Conservation (phyloP, 805 yeast species). For the Nakazawaea siamensis region DNA sequence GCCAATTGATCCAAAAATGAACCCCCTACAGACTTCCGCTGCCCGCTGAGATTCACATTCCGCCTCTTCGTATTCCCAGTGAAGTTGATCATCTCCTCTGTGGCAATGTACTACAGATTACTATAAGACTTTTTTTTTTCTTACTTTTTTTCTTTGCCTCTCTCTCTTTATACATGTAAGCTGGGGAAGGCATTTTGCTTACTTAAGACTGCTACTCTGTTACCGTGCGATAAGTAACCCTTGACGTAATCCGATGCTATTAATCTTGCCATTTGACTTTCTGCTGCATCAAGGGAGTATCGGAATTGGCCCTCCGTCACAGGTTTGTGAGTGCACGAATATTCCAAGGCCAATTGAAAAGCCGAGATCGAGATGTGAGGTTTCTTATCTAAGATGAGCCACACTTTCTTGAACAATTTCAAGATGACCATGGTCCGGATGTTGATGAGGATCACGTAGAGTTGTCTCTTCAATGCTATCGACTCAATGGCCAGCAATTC, state of each 20-base stretch:
- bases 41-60: conserved; percentile 54
- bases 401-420: conserved; percentile 37
- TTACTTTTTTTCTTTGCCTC: too few species aligned
- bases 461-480: conserved; percentile 45
- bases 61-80: conserved; percentile 24
- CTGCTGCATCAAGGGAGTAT: conserved; percentile 44
- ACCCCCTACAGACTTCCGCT: conserved; percentile 20
- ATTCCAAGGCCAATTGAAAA: conserved; percentile 34
- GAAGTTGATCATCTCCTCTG: conserved; percentile 19
- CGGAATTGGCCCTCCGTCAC: conserved; percentile 9
- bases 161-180: too few species aligned
- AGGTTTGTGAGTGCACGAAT: conserved; percentile 19
- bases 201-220: conserved; percentile 66
- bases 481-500: conserved; percentile 35
- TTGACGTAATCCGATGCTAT: conserved; percentile 55
- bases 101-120: too few species aligned
- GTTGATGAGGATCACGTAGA: conserved; percentile 52
- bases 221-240: conserved; percentile 77
- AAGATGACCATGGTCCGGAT: conserved; percentile 42
- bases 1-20: conserved; percentile 55
- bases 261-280: conserved; percentile 60
- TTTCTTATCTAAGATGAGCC: conserved; percentile 16
- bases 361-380: conserved; percentile 29
- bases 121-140: too few species aligned
- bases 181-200: conserved; percentile 72